These are phyloP conservation scores for Avicennia marina DNA, from an alignment of 257 asterid species.

Conservation along the genomic window DNA sequence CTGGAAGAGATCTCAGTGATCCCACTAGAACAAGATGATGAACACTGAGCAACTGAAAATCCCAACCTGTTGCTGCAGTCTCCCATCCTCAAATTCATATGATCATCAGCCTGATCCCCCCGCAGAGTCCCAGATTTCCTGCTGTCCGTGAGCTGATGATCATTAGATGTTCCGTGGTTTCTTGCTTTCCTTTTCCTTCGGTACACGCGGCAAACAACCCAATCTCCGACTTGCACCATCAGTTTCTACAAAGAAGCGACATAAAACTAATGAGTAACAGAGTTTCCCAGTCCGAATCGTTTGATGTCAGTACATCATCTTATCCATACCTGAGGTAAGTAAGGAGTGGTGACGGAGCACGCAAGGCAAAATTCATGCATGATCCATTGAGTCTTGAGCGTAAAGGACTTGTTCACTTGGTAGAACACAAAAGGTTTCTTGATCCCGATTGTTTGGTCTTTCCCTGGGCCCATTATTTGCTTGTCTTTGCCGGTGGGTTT, in stretches of 20 bases:
- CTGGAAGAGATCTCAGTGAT: slow-evolving; percentile 34
- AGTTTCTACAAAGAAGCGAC: slow-evolving; percentile 26
- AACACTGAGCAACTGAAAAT: too few relatives aligned
- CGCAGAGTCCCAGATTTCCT: too few relatives aligned
- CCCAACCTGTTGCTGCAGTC: too few relatives aligned
- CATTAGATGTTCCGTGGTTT: neutral
- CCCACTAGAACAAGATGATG: slow-evolving; percentile 34
- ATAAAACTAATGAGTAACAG: neutral
- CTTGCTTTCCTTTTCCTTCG: slow-evolving; percentile 21
- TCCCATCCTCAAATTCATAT: too few relatives aligned
- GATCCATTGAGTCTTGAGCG: slow-evolving; percentile 35
- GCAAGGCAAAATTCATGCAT: slow-evolving; percentile 42
- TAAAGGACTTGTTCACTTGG: slow-evolving; percentile 21
- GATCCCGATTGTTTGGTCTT: slow-evolving; percentile 27
- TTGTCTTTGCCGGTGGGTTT: slow-evolving; percentile 30
- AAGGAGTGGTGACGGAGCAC: slow-evolving; percentile 19
- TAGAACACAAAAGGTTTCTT: slow-evolving; percentile 32
- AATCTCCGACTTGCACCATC: slow-evolving; percentile 40
- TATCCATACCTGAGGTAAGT: slow-evolving; percentile 28
- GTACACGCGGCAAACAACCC: slow-evolving; percentile 45
- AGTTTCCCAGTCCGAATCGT: too few relatives aligned
- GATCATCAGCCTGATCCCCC: too few relatives aligned
- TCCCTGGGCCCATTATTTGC: slow-evolving; percentile 25
- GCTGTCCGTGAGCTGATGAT: too few relatives aligned
- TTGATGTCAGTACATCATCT: too few relatives aligned